phyloP scores from a whole-genome alignment of 305 asterid species.

The Fraxinus latifolia region DNA sequence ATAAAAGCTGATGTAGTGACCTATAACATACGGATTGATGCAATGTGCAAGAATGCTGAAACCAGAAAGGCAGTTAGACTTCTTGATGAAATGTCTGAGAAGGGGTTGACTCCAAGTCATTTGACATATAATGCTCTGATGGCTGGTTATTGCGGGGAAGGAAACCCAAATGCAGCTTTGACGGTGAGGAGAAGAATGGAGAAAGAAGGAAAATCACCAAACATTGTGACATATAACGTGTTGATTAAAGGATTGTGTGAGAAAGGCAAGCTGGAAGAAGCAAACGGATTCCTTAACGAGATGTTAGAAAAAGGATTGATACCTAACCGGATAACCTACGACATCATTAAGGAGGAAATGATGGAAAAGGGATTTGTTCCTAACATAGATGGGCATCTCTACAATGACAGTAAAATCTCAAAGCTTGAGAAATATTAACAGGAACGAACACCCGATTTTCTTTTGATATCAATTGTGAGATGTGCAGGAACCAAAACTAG shows the following conservation, averaged over 20 bases:
- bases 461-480: neutral
- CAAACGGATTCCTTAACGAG: constrained; percentile 70
- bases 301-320: constrained; percentile 90
- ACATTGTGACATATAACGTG: constrained; percentile 69
- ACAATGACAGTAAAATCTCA: constrained; percentile 37
- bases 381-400: constrained; percentile 75
- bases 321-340: constrained; percentile 68
- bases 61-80: constrained; percentile 60
- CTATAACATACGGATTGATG: constrained; percentile 60
- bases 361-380: constrained; percentile 84
- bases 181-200: constrained; percentile 71
- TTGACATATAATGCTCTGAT: constrained; percentile 67
- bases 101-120: constrained; percentile 63
- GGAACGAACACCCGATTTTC: neutral
- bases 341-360: constrained; percentile 68
- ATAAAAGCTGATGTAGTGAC: constrained; percentile 63
- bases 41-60: constrained; percentile 61
- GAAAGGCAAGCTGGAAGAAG: constrained; percentile 60
- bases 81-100: constrained; percentile 62
- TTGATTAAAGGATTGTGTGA: constrained; percentile 67
- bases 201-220: constrained; percentile 70
- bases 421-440: constrained; percentile 10
- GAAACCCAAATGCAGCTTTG: constrained; percentile 63
- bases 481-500: constrained; percentile 3
- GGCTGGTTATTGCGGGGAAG: constrained; percentile 64